Evolutionary conservation across 208 protist genomes (phyloP), one percentile per base, ranked within the genome.

Genomic region (Wallacemonas rigidus): DNA sequence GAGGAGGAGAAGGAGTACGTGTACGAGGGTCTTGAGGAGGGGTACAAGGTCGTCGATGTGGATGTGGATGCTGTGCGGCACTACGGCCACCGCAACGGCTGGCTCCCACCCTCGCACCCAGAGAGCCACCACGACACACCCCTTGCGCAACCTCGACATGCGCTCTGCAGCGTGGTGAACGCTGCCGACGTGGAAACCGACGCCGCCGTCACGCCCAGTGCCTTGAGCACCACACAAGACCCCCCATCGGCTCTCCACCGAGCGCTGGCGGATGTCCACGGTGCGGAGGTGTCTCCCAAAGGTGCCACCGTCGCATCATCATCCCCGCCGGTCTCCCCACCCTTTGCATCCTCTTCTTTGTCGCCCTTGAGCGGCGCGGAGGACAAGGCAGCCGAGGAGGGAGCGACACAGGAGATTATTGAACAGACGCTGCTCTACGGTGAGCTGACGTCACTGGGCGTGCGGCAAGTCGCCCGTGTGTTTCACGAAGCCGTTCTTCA

Each of bases 371-470:
- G 26, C 53, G 14, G 26, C 53, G 43, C n/a, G 14, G 36, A 43
- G 8, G 67, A 58, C 40, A 54, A 71, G 12, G 53, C 54, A 4
- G 6, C 38, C 4, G 41, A 39, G 51, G 53, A 53, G 7, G 68
- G 76, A 62, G 56, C 50, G 9, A n/a, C 51, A 5, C 48, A 41
- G 48, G 58, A 70, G 56, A 53, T 55, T 8, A 68, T 71, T 48
- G 43, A 39, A 26, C 14, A 63, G 1, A 57, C 69, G n/a, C 72
- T 84, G 15, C 77, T 93, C 1, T 93, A 93, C 70, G 88, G 88
- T n/a, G 88, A 93, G 64, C 75, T 93, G 38, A 91, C 88, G 50
- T 84, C 85, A 5, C 45, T 72, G 47, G 88, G 88, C 7, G 77
- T 89, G 45, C 85, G 88, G n/a, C 85, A 93, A 74, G 60, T 51